A percentile compares a stretch with the other conserved stretches of the same genome.
Conservation (phyloP, 2,329 filamentous ascomycete species). For the Ceratocystis huliohia region DNA sequence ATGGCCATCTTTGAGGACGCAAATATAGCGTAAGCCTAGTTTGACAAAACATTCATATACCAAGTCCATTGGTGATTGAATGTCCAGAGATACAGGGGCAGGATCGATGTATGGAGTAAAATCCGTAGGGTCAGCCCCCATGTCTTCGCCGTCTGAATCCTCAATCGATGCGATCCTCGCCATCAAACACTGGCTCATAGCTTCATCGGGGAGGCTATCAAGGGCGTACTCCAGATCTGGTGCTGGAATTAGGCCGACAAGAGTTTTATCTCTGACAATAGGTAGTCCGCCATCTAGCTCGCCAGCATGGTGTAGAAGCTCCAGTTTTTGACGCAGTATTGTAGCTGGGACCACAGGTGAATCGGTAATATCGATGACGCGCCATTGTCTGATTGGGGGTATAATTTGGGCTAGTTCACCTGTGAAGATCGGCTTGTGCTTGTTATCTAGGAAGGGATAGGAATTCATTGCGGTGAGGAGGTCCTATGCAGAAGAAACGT, state of each 20-base stretch:
- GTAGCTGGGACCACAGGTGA: constrained; percentile 68
- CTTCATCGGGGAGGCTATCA: constrained; percentile 68
- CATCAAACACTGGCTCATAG: constrained; percentile 69
- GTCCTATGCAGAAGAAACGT: constrained; percentile 40
- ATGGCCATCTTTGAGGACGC: constrained; percentile 69
- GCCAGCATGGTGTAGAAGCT: constrained; percentile 67
- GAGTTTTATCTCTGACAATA: constrained; percentile 62
- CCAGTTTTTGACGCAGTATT: constrained; percentile 66
- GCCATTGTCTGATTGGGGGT: constrained; percentile 57
- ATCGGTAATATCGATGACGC: constrained; percentile 76
- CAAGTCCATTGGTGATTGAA: constrained; percentile 80
- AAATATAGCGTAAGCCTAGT: constrained; percentile 81
- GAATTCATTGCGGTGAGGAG: constrained; percentile 93
- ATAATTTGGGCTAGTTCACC: constrained; percentile 80
- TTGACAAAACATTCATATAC: constrained; percentile 97
- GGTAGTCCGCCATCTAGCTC: constrained; percentile 88
- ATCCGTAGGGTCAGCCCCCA: constrained; percentile 54
- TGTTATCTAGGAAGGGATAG: constrained; percentile 95
- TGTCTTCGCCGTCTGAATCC: constrained; percentile 47
- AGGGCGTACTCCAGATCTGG: constrained; percentile 89
- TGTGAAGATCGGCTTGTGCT: constrained; percentile 82
- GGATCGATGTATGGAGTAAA: constrained; percentile 89
- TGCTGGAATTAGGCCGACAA: constrained; percentile 84
- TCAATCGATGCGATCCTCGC: constrained; percentile 50
- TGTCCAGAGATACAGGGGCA: constrained; percentile 76